A percentile compares a stretch with the other conserved stretches of the same genome.
These are phyloP conservation scores for Lachnellula cervina DNA, from an alignment of 2,329 filamentous ascomycete genomes.

Conservation along the genomic window DNA sequence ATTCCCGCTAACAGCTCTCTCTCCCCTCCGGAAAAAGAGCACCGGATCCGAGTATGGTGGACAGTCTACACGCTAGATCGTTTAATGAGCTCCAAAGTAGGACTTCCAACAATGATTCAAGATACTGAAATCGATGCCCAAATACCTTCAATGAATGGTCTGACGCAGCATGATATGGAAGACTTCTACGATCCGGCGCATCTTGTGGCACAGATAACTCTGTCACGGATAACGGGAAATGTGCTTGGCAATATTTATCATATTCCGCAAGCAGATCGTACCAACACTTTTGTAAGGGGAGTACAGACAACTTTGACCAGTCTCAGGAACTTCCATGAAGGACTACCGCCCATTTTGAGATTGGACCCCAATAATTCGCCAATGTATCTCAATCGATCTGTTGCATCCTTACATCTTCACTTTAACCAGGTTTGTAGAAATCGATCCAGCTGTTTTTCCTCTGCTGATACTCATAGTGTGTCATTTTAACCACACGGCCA, in stretches of 20 bases:
- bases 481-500: slow-evolving; percentile 36
- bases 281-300: slow-evolving; percentile 32
- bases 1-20: slow-evolving; percentile 35
- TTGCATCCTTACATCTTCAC: slow-evolving; percentile 32
- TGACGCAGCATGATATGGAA: slow-evolving; percentile 30
- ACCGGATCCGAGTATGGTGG: slow-evolving; percentile 40
- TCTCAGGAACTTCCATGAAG: slow-evolving; percentile 36
- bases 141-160: slow-evolving; percentile 33
- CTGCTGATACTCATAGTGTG: slow-evolving; percentile 22
- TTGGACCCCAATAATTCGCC: slow-evolving; percentile 31
- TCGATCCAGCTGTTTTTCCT: neutral
- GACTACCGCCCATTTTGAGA: slow-evolving; percentile 32
- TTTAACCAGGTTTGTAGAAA: slow-evolving; percentile 30
- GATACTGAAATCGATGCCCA: slow-evolving; percentile 43
- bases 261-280: slow-evolving; percentile 2
- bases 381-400: slow-evolving; percentile 10
- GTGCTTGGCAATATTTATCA: slow-evolving; percentile 12
- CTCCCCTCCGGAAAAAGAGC: slow-evolving; percentile 33
- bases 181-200: slow-evolving; percentile 36
- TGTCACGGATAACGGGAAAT: slow-evolving; percentile 35
- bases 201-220: slow-evolving; percentile 34
- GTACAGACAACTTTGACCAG: slow-evolving; percentile 37
- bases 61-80: slow-evolving; percentile 42
- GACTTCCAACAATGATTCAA: slow-evolving; percentile 43
- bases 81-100: slow-evolving; percentile 45